Conservation (phyloP, 2,329 filamentous ascomycete species). For the Fusarium oligoseptatum region DNA sequence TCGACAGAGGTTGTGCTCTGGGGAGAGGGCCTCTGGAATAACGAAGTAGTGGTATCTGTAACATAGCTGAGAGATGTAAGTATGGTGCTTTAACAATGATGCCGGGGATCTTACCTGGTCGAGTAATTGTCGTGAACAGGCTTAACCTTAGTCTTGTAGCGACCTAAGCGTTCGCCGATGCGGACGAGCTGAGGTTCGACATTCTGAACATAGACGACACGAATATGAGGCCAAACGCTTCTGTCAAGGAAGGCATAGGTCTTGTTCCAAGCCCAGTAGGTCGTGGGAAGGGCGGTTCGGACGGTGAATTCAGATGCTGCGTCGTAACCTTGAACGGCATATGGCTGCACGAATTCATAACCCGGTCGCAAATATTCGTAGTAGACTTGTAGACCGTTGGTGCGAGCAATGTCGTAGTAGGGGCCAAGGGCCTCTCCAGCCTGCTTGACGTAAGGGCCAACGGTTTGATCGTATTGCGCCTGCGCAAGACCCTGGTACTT, state of each 20-base stretch:
- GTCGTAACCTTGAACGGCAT: constrained; percentile 76
- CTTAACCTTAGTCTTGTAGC: constrained; percentile 67
- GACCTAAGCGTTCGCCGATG: constrained; percentile 89
- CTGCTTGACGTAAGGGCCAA: constrained; percentile 81
- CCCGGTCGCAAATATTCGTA: constrained; percentile 80
- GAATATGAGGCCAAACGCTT: constrained; percentile 84
- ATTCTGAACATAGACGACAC: constrained; percentile 86
- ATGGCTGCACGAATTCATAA: constrained; percentile 81
- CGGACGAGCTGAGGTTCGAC: constrained; percentile 95
- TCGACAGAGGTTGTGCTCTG: constrained; percentile 49
- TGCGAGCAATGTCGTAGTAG: constrained; percentile 77
- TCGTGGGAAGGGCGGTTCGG: constrained; percentile 79
- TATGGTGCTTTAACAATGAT: not conserved
- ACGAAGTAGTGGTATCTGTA: constrained; percentile 48
- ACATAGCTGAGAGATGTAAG: constrained; percentile 35
- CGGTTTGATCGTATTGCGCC: constrained; percentile 75
- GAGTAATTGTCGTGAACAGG: constrained; percentile 41
- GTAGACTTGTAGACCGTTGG: constrained; percentile 76
- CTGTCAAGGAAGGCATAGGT: constrained; percentile 79
- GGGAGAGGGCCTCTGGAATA: constrained; percentile 52
- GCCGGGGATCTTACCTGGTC: constrained; percentile 24
- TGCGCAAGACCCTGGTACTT: constrained; percentile 72
- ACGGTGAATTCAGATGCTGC: constrained; percentile 75
- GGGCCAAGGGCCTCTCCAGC: constrained; percentile 71
- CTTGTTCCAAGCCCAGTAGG: constrained; percentile 77